Percentiles rank a stretch among this genome's conserved stretches.
Conservation (phyloP, 2,329 filamentous ascomycete species). For the Leptographium wingfieldii region DNA sequence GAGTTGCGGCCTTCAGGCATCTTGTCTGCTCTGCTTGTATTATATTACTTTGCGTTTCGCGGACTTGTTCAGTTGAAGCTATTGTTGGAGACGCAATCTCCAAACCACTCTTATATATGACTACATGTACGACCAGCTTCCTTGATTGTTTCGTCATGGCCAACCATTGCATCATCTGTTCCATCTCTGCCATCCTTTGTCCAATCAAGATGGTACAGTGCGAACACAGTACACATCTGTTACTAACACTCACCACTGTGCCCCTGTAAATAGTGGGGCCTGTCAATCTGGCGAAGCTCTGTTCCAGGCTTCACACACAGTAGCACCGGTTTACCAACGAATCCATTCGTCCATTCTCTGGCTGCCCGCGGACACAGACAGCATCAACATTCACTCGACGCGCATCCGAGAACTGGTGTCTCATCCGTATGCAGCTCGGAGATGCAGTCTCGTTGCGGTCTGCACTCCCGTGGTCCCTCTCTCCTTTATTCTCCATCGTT, state of each 20-base stretch:
- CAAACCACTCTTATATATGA: background rate
- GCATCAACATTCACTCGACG: background rate
- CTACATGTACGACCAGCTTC: background rate
- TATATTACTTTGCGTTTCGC: slow-evolving; percentile 5
- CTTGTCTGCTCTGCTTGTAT: background rate
- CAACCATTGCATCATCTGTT: background rate
- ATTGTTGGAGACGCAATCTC: no score
- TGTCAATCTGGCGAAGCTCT: no score
- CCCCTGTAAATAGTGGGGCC: background rate
- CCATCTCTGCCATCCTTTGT: background rate
- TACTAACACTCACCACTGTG: background rate
- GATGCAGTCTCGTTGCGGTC: background rate
- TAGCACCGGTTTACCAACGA: background rate
- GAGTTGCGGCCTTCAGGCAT: slow-evolving; percentile 68
- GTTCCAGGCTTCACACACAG: background rate
- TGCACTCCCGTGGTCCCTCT: background rate
- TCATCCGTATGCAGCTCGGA: background rate
- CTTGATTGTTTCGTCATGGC: background rate
- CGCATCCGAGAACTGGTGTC: background rate
- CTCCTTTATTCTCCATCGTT: background rate
- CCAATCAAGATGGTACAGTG: background rate
- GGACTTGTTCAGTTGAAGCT: slow-evolving; percentile 1
- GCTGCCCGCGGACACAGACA: background rate
- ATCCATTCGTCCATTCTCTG: background rate
- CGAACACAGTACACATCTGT: background rate